These are phyloP conservation scores for Verbena officinalis DNA, from an alignment of 257 asterid species.

Conservation along the genomic window DNA sequence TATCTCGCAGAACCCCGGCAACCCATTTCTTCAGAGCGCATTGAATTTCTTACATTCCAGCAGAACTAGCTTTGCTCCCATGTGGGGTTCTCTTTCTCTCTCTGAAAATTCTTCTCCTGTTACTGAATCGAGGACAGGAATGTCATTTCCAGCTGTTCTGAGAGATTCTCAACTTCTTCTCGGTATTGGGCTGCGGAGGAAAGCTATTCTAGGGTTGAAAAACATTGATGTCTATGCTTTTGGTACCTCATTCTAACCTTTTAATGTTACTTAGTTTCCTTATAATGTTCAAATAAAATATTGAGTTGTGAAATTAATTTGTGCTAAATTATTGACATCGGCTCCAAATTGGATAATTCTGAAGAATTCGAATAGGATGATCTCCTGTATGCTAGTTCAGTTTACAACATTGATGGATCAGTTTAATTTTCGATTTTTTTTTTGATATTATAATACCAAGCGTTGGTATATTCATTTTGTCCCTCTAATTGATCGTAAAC, in stretches of 20 bases:
- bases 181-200: slow-evolving; percentile 77
- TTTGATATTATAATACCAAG: not conserved
- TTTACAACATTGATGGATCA: not conserved
- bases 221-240: slow-evolving; percentile 90
- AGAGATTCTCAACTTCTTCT: slow-evolving; percentile 80
- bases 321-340: not conserved
- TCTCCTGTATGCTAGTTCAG: not conserved
- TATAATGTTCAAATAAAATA: too few relatives aligned
- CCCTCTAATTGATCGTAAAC: not conserved
- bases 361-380: not conserved
- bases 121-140: slow-evolving; percentile 71
- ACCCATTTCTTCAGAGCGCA: slow-evolving; percentile 45
- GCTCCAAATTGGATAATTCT: not conserved
- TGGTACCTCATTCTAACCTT: slow-evolving; percentile 51
- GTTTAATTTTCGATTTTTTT: not conserved
- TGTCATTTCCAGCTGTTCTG: slow-evolving; percentile 71
- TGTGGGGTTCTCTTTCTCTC: slow-evolving; percentile 77
- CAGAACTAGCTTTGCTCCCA: slow-evolving; percentile 32
- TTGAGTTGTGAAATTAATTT: too few relatives aligned
- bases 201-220: slow-evolving; percentile 78
- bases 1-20: slow-evolving; percentile 42
- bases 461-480: not conserved
- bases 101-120: slow-evolving; percentile 50
- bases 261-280: not conserved
- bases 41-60: slow-evolving; percentile 44